Base-by-base conservation (phyloP, 2,329 filamentous ascomycete genomes). In the Colletotrichum phormii region DNA sequence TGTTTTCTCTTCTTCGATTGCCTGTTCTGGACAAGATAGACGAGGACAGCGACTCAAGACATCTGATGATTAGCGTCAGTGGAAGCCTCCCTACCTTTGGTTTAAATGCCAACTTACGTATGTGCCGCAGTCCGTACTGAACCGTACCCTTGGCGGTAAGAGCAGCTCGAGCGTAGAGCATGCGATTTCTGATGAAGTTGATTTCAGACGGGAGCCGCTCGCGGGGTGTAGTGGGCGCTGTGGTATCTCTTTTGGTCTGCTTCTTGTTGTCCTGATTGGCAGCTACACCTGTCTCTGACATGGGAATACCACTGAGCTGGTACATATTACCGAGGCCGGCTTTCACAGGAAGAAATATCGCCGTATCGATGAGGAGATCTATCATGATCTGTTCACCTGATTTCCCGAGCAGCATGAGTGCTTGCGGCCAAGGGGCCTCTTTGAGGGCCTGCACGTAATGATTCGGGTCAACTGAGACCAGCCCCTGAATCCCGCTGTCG, bases 91-190 rank as follows among this genome's bases (percentile, higher is more conserved):
- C 9, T 51, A 22, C 3, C 12, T 22, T 49, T 49, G 37, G 37
- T 22, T 49, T n/a, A 1, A 33, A 18, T n/a, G 29, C 9, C 5
- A 51, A 84, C 92, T 79, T 87, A 97, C 94, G 95, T 68, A 94
- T 94, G 80, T 94, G 93, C 75, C 91, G 91, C 66, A 97, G 87
- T 1, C 97, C 96, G 80, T 93, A 92, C 22, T 90, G 88, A 8
- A 97, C 88, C 9, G 86, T 82, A 3, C 93, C 92, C 76, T 89
- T 89, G 3, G 90, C 86, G 77, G 93, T 96, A 35, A 95, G 84
- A 1, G 89, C 88, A 24, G 95, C 90, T 76, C 91, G 91, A 26
- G 94, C 93, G 82, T 98, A 98, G 62, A 98, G 87, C 86, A 98
- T 97, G 24, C 95, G 91, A 78, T 90, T 95, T 72, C 95, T 91